phyloP scores from a whole-genome alignment of 805 yeast genomes.

The Metschnikowia drakensbergensis region DNA sequence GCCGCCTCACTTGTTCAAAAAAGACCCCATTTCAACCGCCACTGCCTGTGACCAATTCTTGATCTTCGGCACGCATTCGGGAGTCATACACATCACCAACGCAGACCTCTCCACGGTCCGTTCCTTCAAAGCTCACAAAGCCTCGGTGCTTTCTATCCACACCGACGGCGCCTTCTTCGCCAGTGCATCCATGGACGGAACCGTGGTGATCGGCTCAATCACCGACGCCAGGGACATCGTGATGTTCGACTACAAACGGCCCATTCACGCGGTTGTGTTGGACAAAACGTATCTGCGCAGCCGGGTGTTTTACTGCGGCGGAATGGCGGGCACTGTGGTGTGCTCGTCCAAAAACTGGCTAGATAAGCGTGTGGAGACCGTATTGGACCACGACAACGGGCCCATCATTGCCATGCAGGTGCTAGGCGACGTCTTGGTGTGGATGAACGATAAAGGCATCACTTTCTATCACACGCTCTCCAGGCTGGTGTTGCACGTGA shows the following conservation, averaged over 20 bases:
- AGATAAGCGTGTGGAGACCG: constrained; percentile 70
- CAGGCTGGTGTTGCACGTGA: constrained; percentile 44
- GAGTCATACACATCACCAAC: constrained; percentile 64
- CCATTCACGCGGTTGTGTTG: constrained; percentile 81
- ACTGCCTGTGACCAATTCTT: constrained; percentile 56
- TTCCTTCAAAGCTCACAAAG: constrained; percentile 78
- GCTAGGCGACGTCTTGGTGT: constrained; percentile 62
- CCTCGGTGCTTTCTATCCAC: constrained; percentile 72
- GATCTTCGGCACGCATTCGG: constrained; percentile 88
- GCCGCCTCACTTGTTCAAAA: constrained; percentile 65
- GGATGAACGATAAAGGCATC: constrained; percentile 85
- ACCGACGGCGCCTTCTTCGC: constrained; percentile 75
- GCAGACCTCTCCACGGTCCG: constrained; percentile 60
- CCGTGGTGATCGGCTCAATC: constrained; percentile 76
- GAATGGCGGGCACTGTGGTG: constrained; percentile 79
- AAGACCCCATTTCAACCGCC: constrained; percentile 77
- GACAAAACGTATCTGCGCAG: constrained; percentile 63
- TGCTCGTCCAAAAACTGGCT: constrained; percentile 82
- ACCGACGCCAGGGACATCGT: constrained; percentile 57
- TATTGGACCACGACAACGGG: constrained; percentile 57
- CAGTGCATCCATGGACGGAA: constrained; percentile 92
- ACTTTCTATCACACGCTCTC: constrained; percentile 58
- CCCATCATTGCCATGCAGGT: constrained; percentile 67
- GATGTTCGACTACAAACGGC: constrained; percentile 81
- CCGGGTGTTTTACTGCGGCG: constrained; percentile 77